Conservation (phyloP, 306 rosid species). For the Sophora flavescens region DNA sequence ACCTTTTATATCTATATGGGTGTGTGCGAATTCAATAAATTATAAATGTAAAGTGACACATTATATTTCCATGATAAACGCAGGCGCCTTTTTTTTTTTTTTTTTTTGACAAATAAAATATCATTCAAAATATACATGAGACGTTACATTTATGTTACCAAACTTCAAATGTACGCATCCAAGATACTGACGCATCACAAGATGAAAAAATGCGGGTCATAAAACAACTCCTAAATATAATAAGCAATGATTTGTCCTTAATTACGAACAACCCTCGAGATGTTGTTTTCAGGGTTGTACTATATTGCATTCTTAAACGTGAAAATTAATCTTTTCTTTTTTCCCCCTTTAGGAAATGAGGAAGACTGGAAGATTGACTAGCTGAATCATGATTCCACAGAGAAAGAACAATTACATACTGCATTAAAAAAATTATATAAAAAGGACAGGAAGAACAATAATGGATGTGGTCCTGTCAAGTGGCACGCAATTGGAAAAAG, state of each 20-base stretch:
- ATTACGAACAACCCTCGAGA: background rate
- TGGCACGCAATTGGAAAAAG: slow-evolving; percentile 45
- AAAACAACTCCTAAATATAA: background rate
- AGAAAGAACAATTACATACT: background rate
- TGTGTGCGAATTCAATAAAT: background rate
- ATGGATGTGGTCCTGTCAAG: slow-evolving; percentile 41
- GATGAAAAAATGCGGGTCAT: background rate
- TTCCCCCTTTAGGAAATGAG: background rate
- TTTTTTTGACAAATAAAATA: background rate
- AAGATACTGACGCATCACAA: background rate
- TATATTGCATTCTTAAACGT: background rate
- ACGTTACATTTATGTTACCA: background rate
- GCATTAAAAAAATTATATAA: background rate
- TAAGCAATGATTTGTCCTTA: slow-evolving; percentile 2
- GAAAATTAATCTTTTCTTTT: background rate
- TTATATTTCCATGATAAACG: background rate
- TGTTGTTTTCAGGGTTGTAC: background rate
- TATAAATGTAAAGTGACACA: background rate
- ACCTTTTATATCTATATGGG: too few relatives aligned
- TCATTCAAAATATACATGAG: background rate
- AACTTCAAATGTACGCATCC: background rate
- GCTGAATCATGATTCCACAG: slow-evolving; percentile 16
- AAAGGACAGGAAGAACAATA: slow-evolving; percentile 40
- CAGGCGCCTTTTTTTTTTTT: background rate
- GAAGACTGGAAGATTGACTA: background rate